Percentiles rank a stretch among this genome's conserved stretches.
Conservation (phyloP, 1,284 basidiomycete species). For the Puccinia horiana region DNA sequence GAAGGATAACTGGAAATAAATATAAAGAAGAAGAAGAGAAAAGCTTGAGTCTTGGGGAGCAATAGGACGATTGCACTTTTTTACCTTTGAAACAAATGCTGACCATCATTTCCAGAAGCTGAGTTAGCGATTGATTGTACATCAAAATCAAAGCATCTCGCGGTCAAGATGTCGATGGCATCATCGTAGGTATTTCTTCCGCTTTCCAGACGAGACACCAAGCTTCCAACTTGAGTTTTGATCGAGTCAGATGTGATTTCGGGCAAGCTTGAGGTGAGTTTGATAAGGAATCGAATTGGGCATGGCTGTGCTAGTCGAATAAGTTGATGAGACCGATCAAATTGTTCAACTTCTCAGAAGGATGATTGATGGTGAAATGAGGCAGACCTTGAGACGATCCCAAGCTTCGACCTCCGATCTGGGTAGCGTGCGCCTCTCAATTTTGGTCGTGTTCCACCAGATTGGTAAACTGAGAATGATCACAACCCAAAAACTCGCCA, state of each 20-base stretch:
- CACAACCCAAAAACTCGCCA: constrained; percentile 69
- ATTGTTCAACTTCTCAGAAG: background rate
- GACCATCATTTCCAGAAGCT: constrained; percentile 11
- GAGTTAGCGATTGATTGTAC: background rate
- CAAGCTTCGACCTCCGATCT: constrained; percentile 66
- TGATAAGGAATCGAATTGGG: constrained; percentile 42
- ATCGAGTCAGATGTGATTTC: constrained; percentile 7
- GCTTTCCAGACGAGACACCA: background rate
- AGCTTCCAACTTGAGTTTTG: constrained; percentile 8
- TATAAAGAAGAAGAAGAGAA: background rate
- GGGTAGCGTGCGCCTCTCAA: constrained; percentile 75
- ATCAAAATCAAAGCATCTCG: constrained; percentile 38
- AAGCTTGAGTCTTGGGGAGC: background rate
- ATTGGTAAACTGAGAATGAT: constrained; percentile 73
- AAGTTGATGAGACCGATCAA: background rate
- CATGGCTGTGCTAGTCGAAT: background rate
- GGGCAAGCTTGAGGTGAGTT: background rate
- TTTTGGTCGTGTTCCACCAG: constrained; percentile 86
- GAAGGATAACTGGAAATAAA: background rate
- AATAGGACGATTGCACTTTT: background rate
- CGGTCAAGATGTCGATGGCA: constrained; percentile 39
- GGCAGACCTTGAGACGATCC: constrained; percentile 53
- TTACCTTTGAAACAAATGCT: constrained; percentile 17
- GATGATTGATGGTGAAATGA: background rate
- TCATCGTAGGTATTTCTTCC: background rate